phyloP scores from a whole-genome alignment of 768 basidiomycete genomes.

The Rubroboletus pulcherrimus region DNA sequence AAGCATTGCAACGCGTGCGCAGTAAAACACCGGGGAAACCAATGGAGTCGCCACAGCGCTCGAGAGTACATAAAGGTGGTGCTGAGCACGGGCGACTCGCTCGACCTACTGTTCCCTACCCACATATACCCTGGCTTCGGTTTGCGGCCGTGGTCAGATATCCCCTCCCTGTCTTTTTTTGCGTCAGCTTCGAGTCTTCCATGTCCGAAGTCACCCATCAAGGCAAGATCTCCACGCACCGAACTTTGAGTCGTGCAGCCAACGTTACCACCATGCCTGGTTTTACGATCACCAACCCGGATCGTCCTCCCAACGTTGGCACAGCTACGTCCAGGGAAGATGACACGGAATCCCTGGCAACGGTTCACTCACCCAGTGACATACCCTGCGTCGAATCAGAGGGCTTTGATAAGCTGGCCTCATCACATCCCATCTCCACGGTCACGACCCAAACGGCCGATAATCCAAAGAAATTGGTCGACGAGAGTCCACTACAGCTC shows the following conservation, averaged over 20 bases:
- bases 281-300: neutral
- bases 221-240: neutral
- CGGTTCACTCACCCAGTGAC: neutral
- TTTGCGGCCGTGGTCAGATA: neutral
- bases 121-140: neutral
- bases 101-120: neutral
- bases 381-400: neutral
- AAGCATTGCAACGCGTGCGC: neutral
- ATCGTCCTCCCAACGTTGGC: neutral
- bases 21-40: neutral
- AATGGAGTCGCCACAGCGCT: neutral
- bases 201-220: conserved; percentile 1
- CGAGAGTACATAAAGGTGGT: conserved; percentile 10
- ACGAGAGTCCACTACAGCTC: conserved; percentile 25
- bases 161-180: conserved; percentile 4
- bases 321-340: neutral
- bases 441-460: neutral
- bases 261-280: neutral
- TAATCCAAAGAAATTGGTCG: neutral
- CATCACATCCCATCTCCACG: conserved; percentile 5
- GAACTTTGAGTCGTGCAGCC: neutral
- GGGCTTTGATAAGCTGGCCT: neutral
- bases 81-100: neutral
- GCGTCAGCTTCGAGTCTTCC: neutral
- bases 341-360: conserved; percentile 1